These are phyloP conservation scores for Aspergillus bertholletiae DNA, from an alignment of 495 filamentous ascomycete species.

Conservation along the genomic window DNA sequence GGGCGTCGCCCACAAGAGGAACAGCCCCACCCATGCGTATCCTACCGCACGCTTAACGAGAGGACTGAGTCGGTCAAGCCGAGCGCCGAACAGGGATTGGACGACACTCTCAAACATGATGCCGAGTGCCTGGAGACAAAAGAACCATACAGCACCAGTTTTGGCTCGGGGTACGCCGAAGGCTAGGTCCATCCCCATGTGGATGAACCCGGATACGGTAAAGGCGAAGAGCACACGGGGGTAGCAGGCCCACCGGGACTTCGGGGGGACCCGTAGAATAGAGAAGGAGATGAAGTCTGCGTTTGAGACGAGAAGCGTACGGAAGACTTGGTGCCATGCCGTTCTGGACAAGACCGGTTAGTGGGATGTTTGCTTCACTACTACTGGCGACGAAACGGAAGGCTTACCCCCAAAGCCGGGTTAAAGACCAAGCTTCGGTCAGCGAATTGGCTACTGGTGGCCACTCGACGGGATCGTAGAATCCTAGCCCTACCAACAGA, in stretches of 20 bases:
- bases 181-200: constrained; percentile 15
- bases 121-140: constrained; percentile 15
- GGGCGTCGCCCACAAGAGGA: constrained; percentile 15
- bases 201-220: constrained; percentile 14
- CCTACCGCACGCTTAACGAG: constrained; percentile 5
- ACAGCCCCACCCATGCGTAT: constrained; percentile 18
- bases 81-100: background rate
- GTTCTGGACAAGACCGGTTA: constrained; percentile 8
- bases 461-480: constrained; percentile 10
- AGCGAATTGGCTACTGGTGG: constrained; percentile 13
- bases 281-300: constrained; percentile 9
- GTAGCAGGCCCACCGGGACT: background rate
- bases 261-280: constrained; percentile 6
- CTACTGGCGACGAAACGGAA: background rate
- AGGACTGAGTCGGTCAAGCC: background rate
- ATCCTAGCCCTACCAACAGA: background rate
- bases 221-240: constrained; percentile 14
- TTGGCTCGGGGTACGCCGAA: constrained; percentile 11
- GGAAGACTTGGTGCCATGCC: constrained; percentile 24
- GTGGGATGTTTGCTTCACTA: background rate
- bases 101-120: constrained; percentile 5
- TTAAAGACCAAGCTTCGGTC: constrained; percentile 9
- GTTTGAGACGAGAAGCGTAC: constrained; percentile 9
- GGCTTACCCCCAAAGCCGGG: constrained; percentile 18
- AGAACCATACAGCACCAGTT: constrained; percentile 17